These are phyloP conservation scores for Irpex sp. DNA, from an alignment of 1,284 basidiomycete genomes.

Conservation along the genomic window DNA sequence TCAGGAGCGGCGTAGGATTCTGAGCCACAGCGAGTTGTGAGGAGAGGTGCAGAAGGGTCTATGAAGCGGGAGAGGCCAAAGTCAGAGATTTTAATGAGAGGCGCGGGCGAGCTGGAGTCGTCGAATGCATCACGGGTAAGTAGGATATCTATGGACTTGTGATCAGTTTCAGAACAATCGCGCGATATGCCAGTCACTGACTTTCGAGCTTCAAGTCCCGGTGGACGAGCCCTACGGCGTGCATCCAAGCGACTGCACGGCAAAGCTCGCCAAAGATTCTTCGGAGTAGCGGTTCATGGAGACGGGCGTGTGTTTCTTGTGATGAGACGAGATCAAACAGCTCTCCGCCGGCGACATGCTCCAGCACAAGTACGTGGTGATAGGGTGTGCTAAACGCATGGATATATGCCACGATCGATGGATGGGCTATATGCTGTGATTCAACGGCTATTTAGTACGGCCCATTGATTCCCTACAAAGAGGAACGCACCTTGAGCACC, in stretches of 20 bases:
- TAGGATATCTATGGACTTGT: conserved; percentile 42
- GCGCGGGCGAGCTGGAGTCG: conserved; percentile 34
- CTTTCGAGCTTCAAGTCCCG: conserved; percentile 95
- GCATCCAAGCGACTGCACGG: conserved; percentile 87
- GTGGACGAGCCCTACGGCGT: conserved; percentile 83
- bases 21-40: conserved; percentile 87
- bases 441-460: background rate
- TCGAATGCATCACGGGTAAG: conserved; percentile 39
- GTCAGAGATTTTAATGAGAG: conserved; percentile 85
- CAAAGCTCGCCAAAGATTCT: conserved; percentile 81
- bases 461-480: conserved; percentile 10
- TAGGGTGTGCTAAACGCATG: conserved; percentile 68
- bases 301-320: conserved; percentile 46
- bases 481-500: conserved; percentile 60
- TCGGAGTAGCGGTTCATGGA: conserved; percentile 61
- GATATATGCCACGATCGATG: conserved; percentile 76
- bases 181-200: conserved; percentile 37
- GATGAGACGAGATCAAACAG: conserved; percentile 76
- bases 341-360: conserved; percentile 80
- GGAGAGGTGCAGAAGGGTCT: conserved; percentile 61
- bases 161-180: too few species aligned
- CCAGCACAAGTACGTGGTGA: conserved; percentile 82
- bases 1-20: conserved; percentile 93
- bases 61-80: conserved; percentile 91
- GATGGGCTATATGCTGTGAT: conserved; percentile 76